These are phyloP conservation scores for Fusarium incarnatum DNA, from an alignment of 2,329 filamentous ascomycete species.

Conservation along the genomic window DNA sequence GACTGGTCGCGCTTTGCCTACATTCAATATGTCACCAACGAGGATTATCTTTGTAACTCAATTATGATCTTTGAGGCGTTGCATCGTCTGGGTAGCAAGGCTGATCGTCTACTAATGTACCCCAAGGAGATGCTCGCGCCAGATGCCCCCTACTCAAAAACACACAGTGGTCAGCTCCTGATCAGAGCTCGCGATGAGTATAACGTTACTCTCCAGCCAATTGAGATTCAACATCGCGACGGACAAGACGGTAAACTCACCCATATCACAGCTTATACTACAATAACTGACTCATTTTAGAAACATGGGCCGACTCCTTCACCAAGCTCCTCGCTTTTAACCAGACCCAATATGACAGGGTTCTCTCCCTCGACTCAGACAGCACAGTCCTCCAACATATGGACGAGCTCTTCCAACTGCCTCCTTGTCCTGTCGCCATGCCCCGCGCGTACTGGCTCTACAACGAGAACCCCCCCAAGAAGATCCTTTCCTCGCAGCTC, in stretches of 20 bases:
- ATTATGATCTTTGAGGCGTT: constrained; percentile 63
- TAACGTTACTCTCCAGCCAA: constrained; percentile 57
- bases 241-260: constrained; percentile 51
- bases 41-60: constrained; percentile 61
- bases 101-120: constrained; percentile 61
- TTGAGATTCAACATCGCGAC: constrained; percentile 54
- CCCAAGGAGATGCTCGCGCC: constrained; percentile 54
- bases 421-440: constrained; percentile 71
- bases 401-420: constrained; percentile 79
- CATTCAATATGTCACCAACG: constrained; percentile 62
- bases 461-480: constrained; percentile 52
- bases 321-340: constrained; percentile 78
- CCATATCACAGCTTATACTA: fast-evolving
- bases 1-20: constrained; percentile 56
- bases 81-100: constrained; percentile 55
- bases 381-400: constrained; percentile 70
- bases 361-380: constrained; percentile 71
- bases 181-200: constrained; percentile 59
- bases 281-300: constrained; percentile 31
- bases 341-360: constrained; percentile 67
- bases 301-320: constrained; percentile 72
- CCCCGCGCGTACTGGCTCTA: constrained; percentile 79
- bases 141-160: neutral
- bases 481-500: constrained; percentile 69
- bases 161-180: constrained; percentile 45